Conservation (phyloP, 140 eudicot species). For the Stevia rebaudiana region DNA sequence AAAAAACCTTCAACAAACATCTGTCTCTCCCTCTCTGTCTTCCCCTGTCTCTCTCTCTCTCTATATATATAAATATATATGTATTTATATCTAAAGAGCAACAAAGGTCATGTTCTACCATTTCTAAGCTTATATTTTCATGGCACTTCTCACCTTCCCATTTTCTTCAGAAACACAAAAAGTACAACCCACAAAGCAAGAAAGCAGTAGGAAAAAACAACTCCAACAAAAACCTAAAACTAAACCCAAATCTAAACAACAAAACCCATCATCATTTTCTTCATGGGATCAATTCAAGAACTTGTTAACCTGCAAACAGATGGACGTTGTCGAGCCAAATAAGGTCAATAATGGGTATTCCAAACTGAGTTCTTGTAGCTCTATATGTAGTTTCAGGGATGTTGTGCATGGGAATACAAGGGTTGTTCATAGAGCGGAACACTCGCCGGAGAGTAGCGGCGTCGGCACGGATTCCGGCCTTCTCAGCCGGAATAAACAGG, state of each 20-base stretch:
- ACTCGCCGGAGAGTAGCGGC: conserved; percentile 72
- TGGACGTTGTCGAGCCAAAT: conserved; percentile 52
- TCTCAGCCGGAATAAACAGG: conserved; percentile 38
- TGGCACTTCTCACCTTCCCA: conserved; percentile 62
- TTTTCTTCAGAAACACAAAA: conserved; percentile 35
- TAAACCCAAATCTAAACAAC: conserved; percentile 26
- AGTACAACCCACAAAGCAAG: conserved; percentile 30
- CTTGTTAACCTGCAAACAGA: conserved; percentile 67
- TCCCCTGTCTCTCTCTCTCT: neutral
- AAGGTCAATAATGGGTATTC: conserved; percentile 30
- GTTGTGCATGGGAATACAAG: conserved; percentile 74
- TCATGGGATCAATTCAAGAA: conserved; percentile 92
- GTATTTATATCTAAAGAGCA: too few species aligned
- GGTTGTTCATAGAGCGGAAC: conserved; percentile 77
- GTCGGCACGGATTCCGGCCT: conserved; percentile 52
- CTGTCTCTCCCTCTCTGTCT: conserved; percentile 18
- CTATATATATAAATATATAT: conserved; percentile 12
- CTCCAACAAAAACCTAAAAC: conserved; percentile 30
- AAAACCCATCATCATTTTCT: conserved; percentile 36
- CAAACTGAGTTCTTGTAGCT: conserved; percentile 53
- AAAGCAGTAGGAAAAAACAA: conserved; percentile 20
- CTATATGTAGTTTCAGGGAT: conserved; percentile 67
- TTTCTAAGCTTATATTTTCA: conserved; percentile 23
- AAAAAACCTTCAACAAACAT: conserved; percentile 25
- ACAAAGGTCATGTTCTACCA: conserved; percentile 12